A percentile compares a stretch with the other conserved stretches of the same genome.
These are phyloP conservation scores for Blastosporella zonata DNA, from an alignment of 1,284 basidiomycete species.

Conservation along the genomic window DNA sequence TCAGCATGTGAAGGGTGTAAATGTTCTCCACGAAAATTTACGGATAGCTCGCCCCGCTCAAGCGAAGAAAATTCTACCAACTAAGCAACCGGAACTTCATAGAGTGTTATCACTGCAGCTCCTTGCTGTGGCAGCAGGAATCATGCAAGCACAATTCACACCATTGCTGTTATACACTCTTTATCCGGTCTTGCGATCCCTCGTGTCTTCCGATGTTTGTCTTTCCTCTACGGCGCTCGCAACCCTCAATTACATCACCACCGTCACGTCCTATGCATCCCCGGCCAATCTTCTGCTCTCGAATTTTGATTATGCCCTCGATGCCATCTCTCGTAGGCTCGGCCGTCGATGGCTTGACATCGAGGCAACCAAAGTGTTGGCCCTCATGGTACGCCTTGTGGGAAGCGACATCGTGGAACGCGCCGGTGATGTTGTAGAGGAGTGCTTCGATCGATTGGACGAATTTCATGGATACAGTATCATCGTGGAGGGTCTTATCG, in stretches of 20 bases:
- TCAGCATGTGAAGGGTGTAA: slow-evolving; percentile 56
- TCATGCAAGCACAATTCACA: slow-evolving; percentile 65
- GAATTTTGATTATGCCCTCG: slow-evolving; percentile 93
- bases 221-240: slow-evolving; percentile 71
- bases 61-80: slow-evolving; percentile 18
- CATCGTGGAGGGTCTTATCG: slow-evolving; percentile 83
- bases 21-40: slow-evolving; percentile 41
- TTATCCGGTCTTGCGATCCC: slow-evolving; percentile 81
- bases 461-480: slow-evolving; percentile 89
- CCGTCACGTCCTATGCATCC: slow-evolving; percentile 76
- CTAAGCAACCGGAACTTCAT: slow-evolving; percentile 51
- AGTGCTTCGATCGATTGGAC: slow-evolving; percentile 91
- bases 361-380: slow-evolving; percentile 77
- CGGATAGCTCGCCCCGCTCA: slow-evolving; percentile 32
- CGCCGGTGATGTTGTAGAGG: slow-evolving; percentile 89
- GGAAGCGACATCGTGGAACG: slow-evolving; percentile 82
- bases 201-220: slow-evolving; percentile 67
- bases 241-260: slow-evolving; percentile 67
- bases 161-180: slow-evolving; percentile 75
- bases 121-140: slow-evolving; percentile 64
- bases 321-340: slow-evolving; percentile 79
- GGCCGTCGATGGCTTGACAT: slow-evolving; percentile 75
- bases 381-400: slow-evolving; percentile 79
- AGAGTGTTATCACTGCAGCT: slow-evolving; percentile 67
- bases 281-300: slow-evolving; percentile 82